Evolutionary conservation across 2,329 filamentous ascomycete species (phyloP), one percentile per base, ranked within the genome.

Genomic region (Seiridium cupressi): DNA sequence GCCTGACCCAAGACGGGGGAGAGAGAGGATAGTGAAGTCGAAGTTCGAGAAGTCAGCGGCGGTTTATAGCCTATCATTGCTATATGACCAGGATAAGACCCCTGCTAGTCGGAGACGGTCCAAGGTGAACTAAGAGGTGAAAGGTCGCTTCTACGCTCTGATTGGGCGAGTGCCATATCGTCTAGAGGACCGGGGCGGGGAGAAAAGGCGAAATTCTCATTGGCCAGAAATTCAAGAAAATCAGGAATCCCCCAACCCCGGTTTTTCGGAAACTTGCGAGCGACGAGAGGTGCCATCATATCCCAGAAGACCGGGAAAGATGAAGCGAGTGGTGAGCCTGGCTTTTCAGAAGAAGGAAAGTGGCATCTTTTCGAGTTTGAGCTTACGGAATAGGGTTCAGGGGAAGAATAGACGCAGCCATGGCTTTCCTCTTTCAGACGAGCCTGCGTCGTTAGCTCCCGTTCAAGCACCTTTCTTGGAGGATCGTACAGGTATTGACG

Each of bases 21-120:
- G 35, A 10, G 11, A 5, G n/a, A 40, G 8, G 44, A 38, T 38
- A 36, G 32, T 31, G 18, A 44, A 32, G 54, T 47, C 32, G 56
- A 48, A 51, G 46, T 56, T 44, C 44, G 59, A 55, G 42, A 51
- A 55, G 57, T n/a, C 49, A 40, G 32, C 34, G 34, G 34, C 34
- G 34, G 49, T 53, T 53, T 53, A 55, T 44, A 62, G 56, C 60
- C 60, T 62, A 55, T 62, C 55, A 54, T 57, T 62, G 60, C 49
- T 46, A 48, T 59, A 60, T 57, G 46, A 38, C 51, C 10, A 46
- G 34, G 51, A 48, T 46, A n/a, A 11, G 13, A 11, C 55, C 46
- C 60, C 57, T 55, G 40, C 56, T 61, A 61, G 60, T 56, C 48
- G 60, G 55, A 44, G 49, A 58, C 60, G 55, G 56, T 54, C 47